Base-by-base conservation (phyloP, 176 grass and related monocot genomes). In the Secale cereale region DNA sequence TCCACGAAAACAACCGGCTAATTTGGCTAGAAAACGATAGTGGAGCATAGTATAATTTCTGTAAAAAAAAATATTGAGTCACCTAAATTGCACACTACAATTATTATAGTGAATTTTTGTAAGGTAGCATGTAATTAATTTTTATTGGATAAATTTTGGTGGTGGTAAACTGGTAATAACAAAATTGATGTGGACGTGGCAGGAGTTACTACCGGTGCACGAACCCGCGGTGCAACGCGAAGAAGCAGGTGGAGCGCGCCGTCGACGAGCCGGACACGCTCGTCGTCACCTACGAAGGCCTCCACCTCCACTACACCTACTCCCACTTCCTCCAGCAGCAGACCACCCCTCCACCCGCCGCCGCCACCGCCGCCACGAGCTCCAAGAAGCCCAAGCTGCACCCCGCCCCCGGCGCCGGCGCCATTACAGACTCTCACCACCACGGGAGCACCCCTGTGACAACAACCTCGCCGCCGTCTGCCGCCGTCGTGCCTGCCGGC, bases 131-230 rank as follows among this genome's bases (percentile, higher is more conserved):
- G 50, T 54, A 54, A 54, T 1, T 52, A 52, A 4, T 19, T 54
- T 54, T 20, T 1, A 20, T 19, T 54, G 2, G 50, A 8, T 54
- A 0, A 20, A 8, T 54, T 73, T 0, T 71, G 69, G 7, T 17
- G 36, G 36, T 8, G 63, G 26, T 9, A 8, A 14, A 46, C 1
- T 1, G 16, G 16, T 56, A 17, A 20, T 57, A 22, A 57, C 7
- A 39, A 70, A 7, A 37, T n/a, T 46, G 39, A 8, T 0, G 3
- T 74, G 70, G 3, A 43, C 6, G n/a, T 71, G 69, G 56, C 88
- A 98, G 96, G 96, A 98, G 96, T 81, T 98, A 98, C 75, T 98
- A 98, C 74, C 90, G 91, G 1, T 98, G 96, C 96, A 98, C 93
- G 83, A 98, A 98, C 74, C 96, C 96, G 15, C 86, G 96, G 37